These are phyloP conservation scores for Allium cepa DNA, from an alignment of 106 monocot species.

Conservation along the genomic window DNA sequence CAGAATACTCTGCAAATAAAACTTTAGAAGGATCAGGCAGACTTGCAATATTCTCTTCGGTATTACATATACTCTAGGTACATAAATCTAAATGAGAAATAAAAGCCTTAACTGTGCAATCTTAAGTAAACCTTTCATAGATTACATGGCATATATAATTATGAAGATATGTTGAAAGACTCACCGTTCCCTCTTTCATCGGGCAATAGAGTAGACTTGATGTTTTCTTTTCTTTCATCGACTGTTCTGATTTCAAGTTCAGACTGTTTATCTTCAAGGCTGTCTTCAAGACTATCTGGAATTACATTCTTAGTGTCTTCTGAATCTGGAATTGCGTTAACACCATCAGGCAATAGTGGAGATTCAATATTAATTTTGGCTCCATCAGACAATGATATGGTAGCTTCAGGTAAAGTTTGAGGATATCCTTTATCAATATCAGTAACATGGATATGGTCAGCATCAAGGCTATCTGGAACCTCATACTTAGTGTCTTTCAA, in stretches of 20 bases:
- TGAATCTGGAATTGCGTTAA: conserved; percentile 11
- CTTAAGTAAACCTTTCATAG: too few species aligned
- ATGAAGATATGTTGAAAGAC: neutral
- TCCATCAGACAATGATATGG: too few species aligned
- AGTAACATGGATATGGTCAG: conserved; percentile 18
- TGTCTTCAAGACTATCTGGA: conserved; percentile 77
- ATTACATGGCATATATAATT: too few species aligned
- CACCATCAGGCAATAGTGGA: neutral
- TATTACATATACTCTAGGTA: conserved; percentile 7
- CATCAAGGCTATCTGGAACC: conserved; percentile 73
- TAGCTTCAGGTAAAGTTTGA: too few species aligned
- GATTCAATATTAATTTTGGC: too few species aligned
- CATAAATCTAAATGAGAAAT: neutral
- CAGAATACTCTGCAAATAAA: conserved; percentile 12
- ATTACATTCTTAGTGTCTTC: conserved; percentile 25
- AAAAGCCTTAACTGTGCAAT: too few species aligned
- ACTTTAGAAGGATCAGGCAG: neutral
- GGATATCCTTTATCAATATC: neutral
- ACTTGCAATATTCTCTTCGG: conserved; percentile 5
- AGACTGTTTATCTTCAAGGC: conserved; percentile 10
- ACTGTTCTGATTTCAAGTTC: conserved; percentile 4
- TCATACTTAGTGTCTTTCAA: conserved; percentile 23
- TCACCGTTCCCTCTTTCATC: conserved; percentile 12
- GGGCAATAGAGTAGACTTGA: conserved; percentile 4
- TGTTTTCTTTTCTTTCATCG: conserved; percentile 13